Percentiles rank a stretch among this genome's conserved stretches.
These are phyloP conservation scores for Aphanocladium album DNA, from an alignment of 2,329 filamentous ascomycete genomes.

Conservation along the genomic window DNA sequence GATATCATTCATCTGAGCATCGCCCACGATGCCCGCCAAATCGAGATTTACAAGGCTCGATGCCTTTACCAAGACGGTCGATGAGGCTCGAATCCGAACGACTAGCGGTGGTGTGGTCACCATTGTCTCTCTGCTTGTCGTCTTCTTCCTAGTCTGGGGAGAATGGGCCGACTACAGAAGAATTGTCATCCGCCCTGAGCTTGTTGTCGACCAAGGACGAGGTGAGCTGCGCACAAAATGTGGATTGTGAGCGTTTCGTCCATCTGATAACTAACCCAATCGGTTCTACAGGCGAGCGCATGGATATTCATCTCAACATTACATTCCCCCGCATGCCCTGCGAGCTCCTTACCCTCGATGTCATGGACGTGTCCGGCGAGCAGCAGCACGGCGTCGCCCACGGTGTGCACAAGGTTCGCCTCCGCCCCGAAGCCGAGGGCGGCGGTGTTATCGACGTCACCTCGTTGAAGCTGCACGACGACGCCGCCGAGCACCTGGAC, in stretches of 20 bases:
- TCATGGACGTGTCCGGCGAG: slow-evolving; percentile 98
- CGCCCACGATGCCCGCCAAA: slow-evolving; percentile 69
- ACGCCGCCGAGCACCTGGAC: slow-evolving; percentile 72
- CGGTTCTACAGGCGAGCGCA: slow-evolving; percentile 71
- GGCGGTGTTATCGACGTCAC: slow-evolving; percentile 69
- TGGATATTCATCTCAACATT: slow-evolving; percentile 98
- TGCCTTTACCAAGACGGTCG: slow-evolving; percentile 98
- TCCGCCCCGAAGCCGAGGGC: slow-evolving; percentile 67
- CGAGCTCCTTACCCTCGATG: slow-evolving; percentile 91
- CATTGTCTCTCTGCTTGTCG: slow-evolving; percentile 80
- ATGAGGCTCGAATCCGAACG: slow-evolving; percentile 93
- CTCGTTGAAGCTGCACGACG: slow-evolving; percentile 60
- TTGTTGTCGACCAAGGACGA: slow-evolving; percentile 95
- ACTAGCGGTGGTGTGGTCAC: slow-evolving; percentile 95
- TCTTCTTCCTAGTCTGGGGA: slow-evolving; percentile 84
- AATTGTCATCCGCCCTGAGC: slow-evolving; percentile 80
- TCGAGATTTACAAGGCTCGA: slow-evolving; percentile 95
- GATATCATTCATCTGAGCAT: slow-evolving; percentile 5
- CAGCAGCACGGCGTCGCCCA: slow-evolving; percentile 92
- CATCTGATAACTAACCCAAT: slow-evolving; percentile 19
- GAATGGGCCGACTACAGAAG: slow-evolving; percentile 94
- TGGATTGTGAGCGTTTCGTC: not conserved
- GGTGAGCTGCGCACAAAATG: slow-evolving; percentile 46
- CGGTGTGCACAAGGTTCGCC: slow-evolving; percentile 84
- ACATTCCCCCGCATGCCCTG: slow-evolving; percentile 92